phyloP scores from a whole-genome alignment of 768 basidiomycete genomes.

The Lentinula sp. region DNA sequence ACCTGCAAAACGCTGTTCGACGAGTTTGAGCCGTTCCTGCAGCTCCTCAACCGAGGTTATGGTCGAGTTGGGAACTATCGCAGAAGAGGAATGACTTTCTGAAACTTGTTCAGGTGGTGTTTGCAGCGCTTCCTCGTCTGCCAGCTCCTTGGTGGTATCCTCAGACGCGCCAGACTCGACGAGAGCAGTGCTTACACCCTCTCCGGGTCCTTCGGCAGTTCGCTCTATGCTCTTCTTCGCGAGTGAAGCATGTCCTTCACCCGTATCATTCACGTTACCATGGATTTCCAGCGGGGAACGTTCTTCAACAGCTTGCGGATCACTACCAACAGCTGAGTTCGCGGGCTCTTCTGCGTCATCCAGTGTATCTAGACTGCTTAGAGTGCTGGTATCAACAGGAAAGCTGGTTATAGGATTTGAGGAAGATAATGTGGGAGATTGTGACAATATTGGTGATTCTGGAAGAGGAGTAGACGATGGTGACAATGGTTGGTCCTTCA shows the following conservation, averaged over 20 bases:
- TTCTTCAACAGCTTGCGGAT: no score
- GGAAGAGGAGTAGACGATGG: constrained; percentile 10
- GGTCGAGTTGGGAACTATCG: neutral
- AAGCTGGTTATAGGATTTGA: neutral
- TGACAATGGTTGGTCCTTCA: constrained; percentile 28
- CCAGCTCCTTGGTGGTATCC: neutral
- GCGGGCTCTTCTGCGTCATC: neutral
- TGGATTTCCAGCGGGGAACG: neutral
- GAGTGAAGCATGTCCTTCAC: neutral
- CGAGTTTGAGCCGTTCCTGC: constrained; percentile 58
- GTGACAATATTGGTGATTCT: neutral
- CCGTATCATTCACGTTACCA: neutral
- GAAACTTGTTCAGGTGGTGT: neutral
- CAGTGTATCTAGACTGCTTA: no score
- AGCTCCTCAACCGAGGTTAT: constrained; percentile 44
- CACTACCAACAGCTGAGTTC: neutral
- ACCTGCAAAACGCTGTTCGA: constrained; percentile 80
- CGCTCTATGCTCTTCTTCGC: neutral
- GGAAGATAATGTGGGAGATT: neutral
- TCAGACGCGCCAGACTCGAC: neutral
- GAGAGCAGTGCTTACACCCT: neutral
- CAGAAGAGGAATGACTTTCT: neutral
- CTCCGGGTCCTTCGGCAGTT: neutral
- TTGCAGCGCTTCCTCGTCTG: neutral
- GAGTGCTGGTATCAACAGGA: neutral